Conservation (phyloP, 2,329 filamentous ascomycete genomes). For the Ophiostoma tasmaniense region DNA sequence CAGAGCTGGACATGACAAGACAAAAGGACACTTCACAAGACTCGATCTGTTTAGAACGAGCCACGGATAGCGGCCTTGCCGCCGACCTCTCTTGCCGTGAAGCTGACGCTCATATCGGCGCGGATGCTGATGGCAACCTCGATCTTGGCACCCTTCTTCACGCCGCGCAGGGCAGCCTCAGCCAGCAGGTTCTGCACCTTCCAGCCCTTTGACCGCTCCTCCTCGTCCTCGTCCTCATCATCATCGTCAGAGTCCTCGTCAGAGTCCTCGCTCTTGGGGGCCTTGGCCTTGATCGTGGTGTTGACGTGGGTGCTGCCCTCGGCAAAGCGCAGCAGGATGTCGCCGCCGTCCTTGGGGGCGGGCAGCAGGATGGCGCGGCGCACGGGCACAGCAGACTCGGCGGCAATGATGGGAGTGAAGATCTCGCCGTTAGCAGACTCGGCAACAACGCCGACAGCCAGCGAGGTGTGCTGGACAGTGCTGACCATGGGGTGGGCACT, state of each 20-base stretch:
- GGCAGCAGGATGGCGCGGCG: slow-evolving; percentile 73
- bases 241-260: slow-evolving; percentile 49
- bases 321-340: slow-evolving; percentile 78
- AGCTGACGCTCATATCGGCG: slow-evolving; percentile 67
- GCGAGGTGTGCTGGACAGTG: slow-evolving; percentile 79
- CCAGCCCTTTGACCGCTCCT: slow-evolving; percentile 84
- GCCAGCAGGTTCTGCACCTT: slow-evolving; percentile 76
- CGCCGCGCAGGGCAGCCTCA: slow-evolving; percentile 72
- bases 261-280: slow-evolving; percentile 59
- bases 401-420: slow-evolving; percentile 72
- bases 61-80: slow-evolving; percentile 77
- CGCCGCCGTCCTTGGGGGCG: slow-evolving; percentile 70
- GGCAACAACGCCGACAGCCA: slow-evolving; percentile 79
- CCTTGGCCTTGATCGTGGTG: slow-evolving; percentile 79
- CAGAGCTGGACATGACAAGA: not conserved
- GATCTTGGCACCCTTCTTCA: slow-evolving; percentile 84
- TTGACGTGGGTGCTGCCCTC: slow-evolving; percentile 67
- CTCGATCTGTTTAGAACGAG: slow-evolving; percentile 14
- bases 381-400: slow-evolving; percentile 84
- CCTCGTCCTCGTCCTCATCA: slow-evolving; percentile 62
- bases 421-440: slow-evolving; percentile 55
- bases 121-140: slow-evolving; percentile 88
- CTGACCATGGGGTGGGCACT: slow-evolving; percentile 93
- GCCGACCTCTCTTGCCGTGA: slow-evolving; percentile 78
- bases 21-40: not conserved